Evolutionary conservation across 148 eudicot species (phyloP), one percentile per base, ranked within the genome.

Genomic region (Fagopyrum tataricum): DNA sequence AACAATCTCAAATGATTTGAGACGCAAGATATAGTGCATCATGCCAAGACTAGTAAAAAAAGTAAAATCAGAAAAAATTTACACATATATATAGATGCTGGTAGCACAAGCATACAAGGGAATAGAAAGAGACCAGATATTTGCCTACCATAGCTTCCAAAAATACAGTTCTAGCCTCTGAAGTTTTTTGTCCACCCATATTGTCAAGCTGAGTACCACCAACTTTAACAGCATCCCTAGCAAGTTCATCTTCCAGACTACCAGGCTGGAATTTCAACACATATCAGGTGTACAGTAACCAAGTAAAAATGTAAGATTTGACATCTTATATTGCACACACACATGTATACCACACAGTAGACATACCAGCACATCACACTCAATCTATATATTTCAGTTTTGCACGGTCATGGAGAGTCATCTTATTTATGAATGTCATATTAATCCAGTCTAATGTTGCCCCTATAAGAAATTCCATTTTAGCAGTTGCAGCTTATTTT

Each of bases 71-170:
- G 20, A 64, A 14, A 13, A 31, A 64, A 13, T 2, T 46, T 1
- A 0, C 43, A 31, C 43, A 37, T 31, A 39, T 31, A 39, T 15
- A 31, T 31, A 14, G 13, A 20, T 64, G 69, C 18, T 31, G 15
- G 69, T 39, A 20, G 10, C 39, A 31, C 42, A 61, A 6, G 41
- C 69, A 39, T 64, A 39, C 18, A 15, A 13, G 42, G 69, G 18
- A 31, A 64, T 18, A 17, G 42, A 23, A 31, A 70, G n/a, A 73
- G 14, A 39, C 18, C n/a, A 53, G 23, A 52, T 8, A 48, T 73
- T 7, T 7, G 58, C 90, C 89, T 81, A 93, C 95, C 83, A 74
- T 85, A 66, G 89, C 85, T 79, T 78, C 80, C 66, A 46, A 55
- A 43, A 85, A 78, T 23, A 76, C 74, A 52, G 79, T 51, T 44